Conservation (phyloP, 805 yeast species). For the Pichia nanzhaoensis region DNA sequence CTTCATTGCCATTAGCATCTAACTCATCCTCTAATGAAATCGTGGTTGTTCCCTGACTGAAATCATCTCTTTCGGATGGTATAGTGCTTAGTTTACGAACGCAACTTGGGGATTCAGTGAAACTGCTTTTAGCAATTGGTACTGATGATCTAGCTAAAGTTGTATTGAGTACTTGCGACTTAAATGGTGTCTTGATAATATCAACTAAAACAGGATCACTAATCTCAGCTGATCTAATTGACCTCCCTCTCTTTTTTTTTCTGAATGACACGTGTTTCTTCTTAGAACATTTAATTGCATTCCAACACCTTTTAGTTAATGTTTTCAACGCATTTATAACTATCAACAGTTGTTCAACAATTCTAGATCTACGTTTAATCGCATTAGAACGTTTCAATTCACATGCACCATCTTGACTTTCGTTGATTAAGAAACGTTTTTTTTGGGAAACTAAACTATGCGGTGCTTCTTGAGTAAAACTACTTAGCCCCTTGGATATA, state of each 20-base stretch:
- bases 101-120: neutral
- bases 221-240: neutral
- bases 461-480: neutral
- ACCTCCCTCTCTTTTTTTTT: neutral
- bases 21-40: neutral
- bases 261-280: conserved; percentile 11
- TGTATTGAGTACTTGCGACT: conserved; percentile 3
- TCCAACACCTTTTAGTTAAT: conserved; percentile 17
- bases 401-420: conserved; percentile 4
- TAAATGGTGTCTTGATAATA: conserved; percentile 9
- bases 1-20: conserved; percentile 5
- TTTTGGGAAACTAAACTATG: neutral
- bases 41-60: neutral
- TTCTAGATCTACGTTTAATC: conserved; percentile 26
- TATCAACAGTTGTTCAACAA: conserved; percentile 20
- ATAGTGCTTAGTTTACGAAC: neutral
- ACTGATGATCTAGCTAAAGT: neutral
- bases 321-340: conserved; percentile 14
- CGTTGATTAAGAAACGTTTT: neutral
- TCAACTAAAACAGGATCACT: conserved; percentile 10
- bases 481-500: neutral
- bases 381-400: conserved; percentile 28
- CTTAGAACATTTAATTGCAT: conserved; percentile 13
- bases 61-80: neutral
- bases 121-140: neutral